These are phyloP conservation scores for Aspergillus ostianus DNA, from an alignment of 495 filamentous ascomycete species.

Conservation along the genomic window DNA sequence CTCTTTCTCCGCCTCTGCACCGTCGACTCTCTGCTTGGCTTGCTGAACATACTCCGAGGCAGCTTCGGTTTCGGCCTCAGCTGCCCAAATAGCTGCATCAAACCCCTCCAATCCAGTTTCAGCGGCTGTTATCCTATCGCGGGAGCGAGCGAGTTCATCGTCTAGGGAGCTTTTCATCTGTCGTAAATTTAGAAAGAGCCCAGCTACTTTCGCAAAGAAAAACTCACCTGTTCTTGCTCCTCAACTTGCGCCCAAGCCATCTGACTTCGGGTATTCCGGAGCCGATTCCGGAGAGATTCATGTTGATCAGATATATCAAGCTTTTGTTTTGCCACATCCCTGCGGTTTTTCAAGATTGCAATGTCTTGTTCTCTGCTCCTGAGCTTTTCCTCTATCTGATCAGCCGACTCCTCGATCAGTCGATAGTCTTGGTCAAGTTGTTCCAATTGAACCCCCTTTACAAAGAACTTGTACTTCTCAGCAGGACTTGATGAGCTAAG, in stretches of 20 bases:
- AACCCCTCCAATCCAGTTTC: conserved; percentile 39
- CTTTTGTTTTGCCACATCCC: conserved; percentile 48
- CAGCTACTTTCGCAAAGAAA: neutral
- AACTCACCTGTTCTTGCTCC: conserved; percentile 46
- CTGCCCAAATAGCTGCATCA: conserved; percentile 42
- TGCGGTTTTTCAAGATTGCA: conserved; percentile 40
- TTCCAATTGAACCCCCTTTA: conserved; percentile 92
- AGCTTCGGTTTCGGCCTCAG: conserved; percentile 48
- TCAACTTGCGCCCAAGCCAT: conserved; percentile 74
- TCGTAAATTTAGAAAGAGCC: neutral
- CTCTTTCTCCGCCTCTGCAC: conserved; percentile 39
- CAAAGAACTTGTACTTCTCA: conserved; percentile 95
- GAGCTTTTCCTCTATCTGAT: conserved; percentile 65
- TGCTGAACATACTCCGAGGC: conserved; percentile 53
- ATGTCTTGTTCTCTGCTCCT: conserved; percentile 48
- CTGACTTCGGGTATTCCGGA: conserved; percentile 53
- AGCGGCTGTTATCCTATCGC: conserved; percentile 40
- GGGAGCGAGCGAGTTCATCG: conserved; percentile 32
- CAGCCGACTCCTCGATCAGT: conserved; percentile 66
- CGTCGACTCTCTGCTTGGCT: conserved; percentile 49
- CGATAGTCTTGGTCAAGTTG: conserved; percentile 89
- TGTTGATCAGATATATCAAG: conserved; percentile 59
- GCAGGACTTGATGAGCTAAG: conserved; percentile 75
- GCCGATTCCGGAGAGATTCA: conserved; percentile 50
- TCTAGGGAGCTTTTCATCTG: conserved; percentile 36